These are phyloP conservation scores for Debaryomyces robertsiae DNA, from an alignment of 1,139 yeast species.

Conservation along the genomic window DNA sequence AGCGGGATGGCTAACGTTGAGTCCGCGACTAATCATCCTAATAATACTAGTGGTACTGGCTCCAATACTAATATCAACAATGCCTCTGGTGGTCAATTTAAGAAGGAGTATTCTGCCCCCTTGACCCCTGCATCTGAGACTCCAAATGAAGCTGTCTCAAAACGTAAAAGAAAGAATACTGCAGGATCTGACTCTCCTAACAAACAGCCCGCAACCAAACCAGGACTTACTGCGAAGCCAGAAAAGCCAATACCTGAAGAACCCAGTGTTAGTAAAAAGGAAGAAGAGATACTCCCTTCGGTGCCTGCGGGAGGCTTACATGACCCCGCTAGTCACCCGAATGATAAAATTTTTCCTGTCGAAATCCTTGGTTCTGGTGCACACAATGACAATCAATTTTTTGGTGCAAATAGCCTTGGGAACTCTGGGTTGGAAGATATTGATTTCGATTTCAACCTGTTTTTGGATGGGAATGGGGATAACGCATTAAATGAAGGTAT, in stretches of 20 bases:
- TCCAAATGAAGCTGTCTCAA: slow-evolving; percentile 24
- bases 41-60: slow-evolving; percentile 16
- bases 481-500: slow-evolving; percentile 39
- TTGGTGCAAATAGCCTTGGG: slow-evolving; percentile 17
- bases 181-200: slow-evolving; percentile 38
- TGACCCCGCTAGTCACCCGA: slow-evolving; percentile 28
- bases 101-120: slow-evolving; percentile 45
- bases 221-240: slow-evolving; percentile 28
- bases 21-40: slow-evolving; percentile 16
- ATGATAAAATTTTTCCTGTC: slow-evolving; percentile 41
- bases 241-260: slow-evolving; percentile 29
- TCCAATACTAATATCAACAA: slow-evolving; percentile 15
- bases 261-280: slow-evolving; percentile 21
- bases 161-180: slow-evolving; percentile 31
- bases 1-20: no score
- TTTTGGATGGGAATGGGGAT: slow-evolving; percentile 48
- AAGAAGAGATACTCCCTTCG: slow-evolving; percentile 27
- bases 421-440: slow-evolving; percentile 43
- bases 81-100: slow-evolving; percentile 16
- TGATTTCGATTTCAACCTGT: slow-evolving; percentile 57
- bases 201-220: slow-evolving; percentile 24
- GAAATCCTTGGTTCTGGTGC: slow-evolving; percentile 33
- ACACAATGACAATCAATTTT: slow-evolving; percentile 25
- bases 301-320: slow-evolving; percentile 13
- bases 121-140: slow-evolving; percentile 48